These are phyloP conservation scores for Dendrobium officinale DNA, from an alignment of 106 monocot genomes.

Conservation along the genomic window DNA sequence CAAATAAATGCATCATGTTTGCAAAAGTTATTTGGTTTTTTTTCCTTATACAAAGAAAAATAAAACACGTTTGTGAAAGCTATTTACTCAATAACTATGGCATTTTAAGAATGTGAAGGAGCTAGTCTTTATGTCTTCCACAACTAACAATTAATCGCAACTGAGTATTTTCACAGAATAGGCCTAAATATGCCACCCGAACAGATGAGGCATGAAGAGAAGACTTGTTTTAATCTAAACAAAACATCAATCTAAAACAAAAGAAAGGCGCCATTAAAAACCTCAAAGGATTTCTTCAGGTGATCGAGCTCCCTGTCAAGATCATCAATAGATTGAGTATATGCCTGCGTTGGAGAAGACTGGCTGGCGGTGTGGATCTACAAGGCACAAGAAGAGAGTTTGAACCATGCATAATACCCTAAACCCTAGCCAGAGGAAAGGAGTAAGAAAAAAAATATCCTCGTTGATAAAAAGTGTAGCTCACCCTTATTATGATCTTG, in stretches of 20 bases:
- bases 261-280: constrained; percentile 2
- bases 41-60: no score
- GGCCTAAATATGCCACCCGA: not conserved
- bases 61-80: not conserved
- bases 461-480: not conserved
- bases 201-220: not conserved
- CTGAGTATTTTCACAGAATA: not conserved
- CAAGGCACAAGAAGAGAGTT: not conserved
- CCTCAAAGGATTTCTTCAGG: constrained; percentile 75
- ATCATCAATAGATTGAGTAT: constrained; percentile 79
- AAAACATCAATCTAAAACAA: not conserved
- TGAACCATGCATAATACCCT: not conserved
- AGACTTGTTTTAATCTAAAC: not conserved
- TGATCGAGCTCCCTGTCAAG: constrained; percentile 81
- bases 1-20: not conserved
- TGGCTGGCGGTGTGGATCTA: constrained; percentile 90
- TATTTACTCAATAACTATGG: not conserved
- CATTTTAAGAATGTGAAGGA: not conserved
- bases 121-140: not conserved
- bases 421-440: not conserved
- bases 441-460: no score
- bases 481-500: constrained; percentile 81
- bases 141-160: not conserved
- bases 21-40: not conserved
- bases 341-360: constrained; percentile 92